Base-by-base conservation (phyloP, 2,329 filamentous ascomycete species). In the Xylaria digitata region DNA sequence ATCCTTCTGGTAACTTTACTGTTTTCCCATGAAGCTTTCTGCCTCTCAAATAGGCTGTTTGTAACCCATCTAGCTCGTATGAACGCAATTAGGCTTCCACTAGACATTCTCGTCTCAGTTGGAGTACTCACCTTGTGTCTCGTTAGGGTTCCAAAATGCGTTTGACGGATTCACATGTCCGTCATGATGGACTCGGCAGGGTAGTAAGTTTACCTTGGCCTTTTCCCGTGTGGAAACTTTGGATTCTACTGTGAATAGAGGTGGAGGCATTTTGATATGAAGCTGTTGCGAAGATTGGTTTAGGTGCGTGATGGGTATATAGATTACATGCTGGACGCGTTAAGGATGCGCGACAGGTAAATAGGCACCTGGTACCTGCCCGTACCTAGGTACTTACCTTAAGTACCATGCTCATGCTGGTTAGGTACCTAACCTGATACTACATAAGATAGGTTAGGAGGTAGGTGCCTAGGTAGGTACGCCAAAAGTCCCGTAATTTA, bases 121-220 rank as follows among this genome's bases (percentile, higher is more conserved):
- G 50, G 52, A 63, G 23, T 76, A 80, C 84, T 75, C 75, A 84
- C 83, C 84, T 75, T 77, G 78, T 71, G 70, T 82, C 30, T 79
- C 76, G 34, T 75, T 79, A 0, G 92, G 91, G 6, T 81, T 84
- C 93, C 94, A 97, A 76, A 92, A 93, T 49, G 88, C 82, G 23
- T 86, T 79, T 5, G 86, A 82, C 1, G 88, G 82, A 57, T 89
- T 86, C 61, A 95, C 83, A 0, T 89, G 84, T 0, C 94, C 94
- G 72, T 92, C 88, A 78, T 96, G 90, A 73, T 94, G 86, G 75
- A 97, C 88, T 61, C 88, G 87, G 74, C 92, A 96, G 3, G 94
- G 94, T 15, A 97, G 84, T 21, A 97, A 81, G 75, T 97, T 71
- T 1, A 77, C 67, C 19, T 71, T 67, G 6, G 73, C 71, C 15